Conservation (phyloP, 163 green algal species). For the Trebouxia gelatinosa region DNA sequence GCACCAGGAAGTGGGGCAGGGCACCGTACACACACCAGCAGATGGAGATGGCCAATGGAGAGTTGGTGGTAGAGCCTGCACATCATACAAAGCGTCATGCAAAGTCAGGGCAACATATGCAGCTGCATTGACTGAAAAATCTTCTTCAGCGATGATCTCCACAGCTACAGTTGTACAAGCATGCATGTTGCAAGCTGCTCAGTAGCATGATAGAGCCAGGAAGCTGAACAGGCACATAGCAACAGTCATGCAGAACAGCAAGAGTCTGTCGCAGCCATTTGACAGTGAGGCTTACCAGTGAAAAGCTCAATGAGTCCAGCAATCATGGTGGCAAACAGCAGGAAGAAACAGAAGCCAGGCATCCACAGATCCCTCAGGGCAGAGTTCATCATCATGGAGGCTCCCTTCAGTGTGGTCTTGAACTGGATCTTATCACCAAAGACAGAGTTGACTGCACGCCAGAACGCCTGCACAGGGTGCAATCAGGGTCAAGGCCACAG, state of each 20-base stretch:
- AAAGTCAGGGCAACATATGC: too few relatives aligned
- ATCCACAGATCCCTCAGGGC: conserved; percentile 49
- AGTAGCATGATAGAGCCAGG: neutral
- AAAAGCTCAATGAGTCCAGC: conserved; percentile 50
- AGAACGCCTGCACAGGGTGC: conserved; percentile 32
- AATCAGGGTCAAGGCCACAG: too few relatives aligned
- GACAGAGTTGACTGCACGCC: conserved; percentile 39
- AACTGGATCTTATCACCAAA: conserved; percentile 44
- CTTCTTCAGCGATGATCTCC: neutral
- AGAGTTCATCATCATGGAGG: conserved; percentile 44
- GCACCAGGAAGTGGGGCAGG: conserved; percentile 58
- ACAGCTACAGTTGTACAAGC: neutral
- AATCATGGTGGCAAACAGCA: conserved; percentile 49
- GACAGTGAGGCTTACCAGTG: conserved; percentile 22
- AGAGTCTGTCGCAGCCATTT: neutral
- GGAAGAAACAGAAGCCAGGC: conserved; percentile 45
- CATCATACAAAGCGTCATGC: too few relatives aligned
- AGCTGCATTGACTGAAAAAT: neutral
- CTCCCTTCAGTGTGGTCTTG: conserved; percentile 63
- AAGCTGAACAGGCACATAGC: neutral
- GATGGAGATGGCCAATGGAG: conserved; percentile 60
- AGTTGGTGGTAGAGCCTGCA: conserved; percentile 35
- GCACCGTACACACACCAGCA: conserved; percentile 59
- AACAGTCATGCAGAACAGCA: neutral
- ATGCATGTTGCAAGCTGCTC: neutral